phyloP scores from a whole-genome alignment of 2,329 filamentous ascomycete species.

The Claviceps fusiformis region DNA sequence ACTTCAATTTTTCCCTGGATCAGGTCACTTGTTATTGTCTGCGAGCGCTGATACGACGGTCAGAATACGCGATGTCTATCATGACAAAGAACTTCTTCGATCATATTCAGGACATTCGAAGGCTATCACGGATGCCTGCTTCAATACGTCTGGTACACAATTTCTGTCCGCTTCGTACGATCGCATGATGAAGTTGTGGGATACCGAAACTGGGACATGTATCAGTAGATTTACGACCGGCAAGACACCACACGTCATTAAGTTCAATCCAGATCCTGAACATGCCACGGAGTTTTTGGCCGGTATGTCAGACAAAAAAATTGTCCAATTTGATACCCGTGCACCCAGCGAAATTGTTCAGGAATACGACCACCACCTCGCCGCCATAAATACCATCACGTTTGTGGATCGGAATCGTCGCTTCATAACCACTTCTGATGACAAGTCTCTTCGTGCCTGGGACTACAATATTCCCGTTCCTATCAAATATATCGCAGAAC shows the following conservation, averaged over 20 bases:
- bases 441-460: conserved; percentile 92
- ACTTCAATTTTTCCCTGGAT: conserved; percentile 75
- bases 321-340: conserved; percentile 88
- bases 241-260: conserved; percentile 87
- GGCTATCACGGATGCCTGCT: conserved; percentile 77
- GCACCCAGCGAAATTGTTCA: conserved; percentile 68
- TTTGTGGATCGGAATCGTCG: conserved; percentile 90
- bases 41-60: conserved; percentile 83
- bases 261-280: conserved; percentile 73
- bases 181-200: conserved; percentile 94
- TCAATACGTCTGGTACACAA: conserved; percentile 67
- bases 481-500: conserved; percentile 96
- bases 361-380: conserved; percentile 95
- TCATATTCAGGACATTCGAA: conserved; percentile 89
- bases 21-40: conserved; percentile 78
- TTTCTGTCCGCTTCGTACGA: conserved; percentile 92
- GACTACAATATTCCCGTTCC: conserved; percentile 97
- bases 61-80: conserved; percentile 91
- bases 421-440: conserved; percentile 96
- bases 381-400: conserved; percentile 94
- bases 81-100: conserved; percentile 73
- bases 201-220: conserved; percentile 87
- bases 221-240: conserved; percentile 81
- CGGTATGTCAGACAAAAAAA: conserved; percentile 98
- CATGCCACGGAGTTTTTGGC: conserved; percentile 82